These are phyloP conservation scores for Phyllosticta citriasiana DNA, from an alignment of 2,329 filamentous ascomycete genomes.

Conservation along the genomic window DNA sequence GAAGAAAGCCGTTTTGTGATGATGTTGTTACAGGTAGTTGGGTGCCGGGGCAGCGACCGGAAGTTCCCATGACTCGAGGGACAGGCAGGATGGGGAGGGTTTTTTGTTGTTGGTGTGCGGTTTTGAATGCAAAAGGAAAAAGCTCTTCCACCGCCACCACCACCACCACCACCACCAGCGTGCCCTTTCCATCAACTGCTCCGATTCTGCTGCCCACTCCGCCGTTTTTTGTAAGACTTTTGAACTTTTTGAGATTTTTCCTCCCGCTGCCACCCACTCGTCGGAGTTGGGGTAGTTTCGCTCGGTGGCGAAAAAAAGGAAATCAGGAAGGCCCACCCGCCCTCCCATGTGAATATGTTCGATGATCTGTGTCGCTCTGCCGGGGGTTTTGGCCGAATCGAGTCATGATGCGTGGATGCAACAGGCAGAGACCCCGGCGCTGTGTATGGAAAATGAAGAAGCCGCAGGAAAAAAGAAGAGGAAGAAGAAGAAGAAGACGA, in stretches of 20 bases:
- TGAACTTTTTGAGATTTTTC: no score
- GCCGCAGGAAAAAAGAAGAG: background rate
- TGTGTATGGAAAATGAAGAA: background rate
- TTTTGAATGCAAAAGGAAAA: no score
- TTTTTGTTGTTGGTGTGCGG: no score
- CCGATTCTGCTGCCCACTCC: no score
- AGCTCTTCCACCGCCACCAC: no score
- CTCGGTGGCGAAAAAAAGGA: background rate
- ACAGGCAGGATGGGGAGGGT: no score
- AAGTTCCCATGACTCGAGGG: no score
- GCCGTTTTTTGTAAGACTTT: background rate
- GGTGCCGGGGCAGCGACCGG: no score
- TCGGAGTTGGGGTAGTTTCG: background rate
- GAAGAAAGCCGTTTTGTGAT: no score
- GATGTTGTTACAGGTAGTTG: no score
- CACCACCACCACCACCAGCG: no score
- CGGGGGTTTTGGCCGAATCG: background rate
- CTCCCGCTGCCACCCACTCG: background rate
- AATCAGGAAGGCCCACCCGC: background rate
- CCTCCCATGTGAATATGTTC: background rate
- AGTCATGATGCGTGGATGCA: background rate
- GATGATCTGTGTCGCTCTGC: background rate
- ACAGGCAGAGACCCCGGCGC: background rate
- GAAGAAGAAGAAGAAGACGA: background rate
- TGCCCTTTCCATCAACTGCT: no score